Conservation (phyloP, 768 basidiomycete genomes). For the Lactarius hengduanensis region DNA sequence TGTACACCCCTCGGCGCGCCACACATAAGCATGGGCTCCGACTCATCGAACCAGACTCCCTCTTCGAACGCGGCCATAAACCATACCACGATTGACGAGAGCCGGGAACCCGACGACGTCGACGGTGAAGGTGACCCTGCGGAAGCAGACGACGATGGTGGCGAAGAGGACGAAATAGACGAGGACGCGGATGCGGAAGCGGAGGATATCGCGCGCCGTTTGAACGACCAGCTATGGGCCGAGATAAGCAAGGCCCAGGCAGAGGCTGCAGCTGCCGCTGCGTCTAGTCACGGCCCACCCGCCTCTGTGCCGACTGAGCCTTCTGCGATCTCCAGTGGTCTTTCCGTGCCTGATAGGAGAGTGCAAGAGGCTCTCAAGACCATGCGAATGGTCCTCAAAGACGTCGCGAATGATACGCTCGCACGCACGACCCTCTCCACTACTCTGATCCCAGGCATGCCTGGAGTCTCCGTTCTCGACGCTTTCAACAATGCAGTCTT, state of each 20-base stretch:
- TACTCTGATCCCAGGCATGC: slow-evolving; percentile 47
- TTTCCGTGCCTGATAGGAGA: slow-evolving; percentile 36
- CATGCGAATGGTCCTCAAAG: slow-evolving; percentile 59
- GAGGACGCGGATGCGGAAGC: slow-evolving; percentile 65
- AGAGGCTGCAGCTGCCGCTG: slow-evolving; percentile 35
- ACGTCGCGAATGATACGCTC: slow-evolving; percentile 54
- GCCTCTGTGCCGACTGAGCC: slow-evolving; percentile 23
- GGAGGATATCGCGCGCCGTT: slow-evolving; percentile 66
- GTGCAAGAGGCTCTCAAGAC: slow-evolving; percentile 62
- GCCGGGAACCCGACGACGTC: not conserved
- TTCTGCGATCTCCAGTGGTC: not conserved
- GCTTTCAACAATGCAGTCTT: slow-evolving; percentile 51
- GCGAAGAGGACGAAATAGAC: slow-evolving; percentile 58
- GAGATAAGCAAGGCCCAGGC: slow-evolving; percentile 67
- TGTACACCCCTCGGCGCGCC: not conserved
- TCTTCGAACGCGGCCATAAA: not conserved
- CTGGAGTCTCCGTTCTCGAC: slow-evolving; percentile 53
- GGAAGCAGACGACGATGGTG: slow-evolving; percentile 39
- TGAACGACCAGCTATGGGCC: slow-evolving; percentile 78
- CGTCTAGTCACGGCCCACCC: slow-evolving; percentile 17
- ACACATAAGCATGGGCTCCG: not conserved
- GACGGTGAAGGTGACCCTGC: not conserved
- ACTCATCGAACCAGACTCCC: not conserved
- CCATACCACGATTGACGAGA: not conserved
- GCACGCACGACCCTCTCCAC: slow-evolving; percentile 55